A percentile compares a stretch with the other conserved stretches of the same genome.
Evolutionary conservation across 2,329 filamentous ascomycete species (phyloP).

Genomic region (Gaeumannomyces tritici): DNA sequence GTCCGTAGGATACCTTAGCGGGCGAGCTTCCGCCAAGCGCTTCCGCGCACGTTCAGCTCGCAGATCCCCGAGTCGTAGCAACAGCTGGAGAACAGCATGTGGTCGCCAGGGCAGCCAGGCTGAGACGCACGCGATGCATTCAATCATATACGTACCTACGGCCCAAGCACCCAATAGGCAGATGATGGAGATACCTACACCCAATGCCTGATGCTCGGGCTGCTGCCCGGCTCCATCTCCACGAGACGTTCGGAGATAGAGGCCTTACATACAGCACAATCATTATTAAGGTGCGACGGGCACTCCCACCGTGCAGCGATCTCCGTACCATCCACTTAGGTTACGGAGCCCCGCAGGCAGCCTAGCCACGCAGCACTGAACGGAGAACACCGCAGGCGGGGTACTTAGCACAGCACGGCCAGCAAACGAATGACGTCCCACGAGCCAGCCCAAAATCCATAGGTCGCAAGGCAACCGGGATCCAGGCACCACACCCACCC

Average conservation of each 20-base stretch:
- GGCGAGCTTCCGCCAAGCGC: background rate
- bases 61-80: too few relatives aligned
- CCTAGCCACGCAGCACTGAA: background rate
- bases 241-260: background rate
- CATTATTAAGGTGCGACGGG: too few relatives aligned
- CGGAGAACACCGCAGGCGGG: background rate
- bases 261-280: too few relatives aligned
- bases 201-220: background rate
- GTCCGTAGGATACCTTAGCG: background rate
- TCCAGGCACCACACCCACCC: background rate
- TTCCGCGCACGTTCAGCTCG: background rate
- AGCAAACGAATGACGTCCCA: background rate
- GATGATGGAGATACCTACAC: too few relatives aligned
- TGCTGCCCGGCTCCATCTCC: background rate
- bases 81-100: background rate
- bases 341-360: background rate
- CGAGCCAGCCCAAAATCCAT: background rate
- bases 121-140: too few relatives aligned
- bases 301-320: background rate
- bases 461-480: background rate
- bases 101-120: background rate
- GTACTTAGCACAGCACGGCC: background rate
- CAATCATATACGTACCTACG: too few relatives aligned
- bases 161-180: too few relatives aligned
- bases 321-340: background rate